Percentiles rank a stretch among this genome's conserved stretches.
phyloP scores from a whole-genome alignment of 2,329 filamentous ascomycete species.

The Verticillium dahliae region DNA sequence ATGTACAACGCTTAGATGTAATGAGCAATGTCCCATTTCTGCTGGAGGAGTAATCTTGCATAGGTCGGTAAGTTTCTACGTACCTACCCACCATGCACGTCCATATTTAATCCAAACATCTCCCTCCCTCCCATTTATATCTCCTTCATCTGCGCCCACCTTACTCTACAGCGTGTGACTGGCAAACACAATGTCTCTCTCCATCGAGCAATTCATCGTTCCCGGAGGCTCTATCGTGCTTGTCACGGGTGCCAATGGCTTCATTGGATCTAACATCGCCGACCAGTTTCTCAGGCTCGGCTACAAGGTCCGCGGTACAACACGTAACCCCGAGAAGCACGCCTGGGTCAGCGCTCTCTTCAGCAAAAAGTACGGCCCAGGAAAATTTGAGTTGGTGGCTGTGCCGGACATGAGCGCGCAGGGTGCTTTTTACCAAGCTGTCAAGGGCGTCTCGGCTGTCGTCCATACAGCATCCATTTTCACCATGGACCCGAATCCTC shows the following conservation, averaged over 20 bases:
- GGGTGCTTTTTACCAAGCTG: conserved; percentile 17
- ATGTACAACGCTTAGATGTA: neutral
- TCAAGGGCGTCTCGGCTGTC: conserved; percentile 23
- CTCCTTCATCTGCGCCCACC: neutral
- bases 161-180: neutral
- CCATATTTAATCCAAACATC: neutral
- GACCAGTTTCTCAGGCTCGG: conserved; percentile 29
- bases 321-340: conserved; percentile 25
- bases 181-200: neutral
- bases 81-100: neutral
- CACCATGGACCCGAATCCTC: conserved; percentile 22
- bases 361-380: conserved; percentile 23
- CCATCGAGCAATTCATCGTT: conserved; percentile 4
- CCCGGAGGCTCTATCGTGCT: conserved; percentile 26
- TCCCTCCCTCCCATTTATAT: neutral
- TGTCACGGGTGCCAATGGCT: conserved; percentile 34
- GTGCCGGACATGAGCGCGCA: conserved; percentile 25
- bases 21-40: neutral
- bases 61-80: neutral
- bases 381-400: conserved; percentile 23
- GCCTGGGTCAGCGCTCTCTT: conserved; percentile 22
- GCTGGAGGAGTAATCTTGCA: neutral
- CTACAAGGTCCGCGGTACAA: conserved; percentile 37
- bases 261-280: conserved; percentile 31
- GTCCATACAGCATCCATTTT: conserved; percentile 30